These are phyloP conservation scores for Phytopythium kandeliae DNA, from an alignment of 352 stramenopile species.

Conservation along the genomic window DNA sequence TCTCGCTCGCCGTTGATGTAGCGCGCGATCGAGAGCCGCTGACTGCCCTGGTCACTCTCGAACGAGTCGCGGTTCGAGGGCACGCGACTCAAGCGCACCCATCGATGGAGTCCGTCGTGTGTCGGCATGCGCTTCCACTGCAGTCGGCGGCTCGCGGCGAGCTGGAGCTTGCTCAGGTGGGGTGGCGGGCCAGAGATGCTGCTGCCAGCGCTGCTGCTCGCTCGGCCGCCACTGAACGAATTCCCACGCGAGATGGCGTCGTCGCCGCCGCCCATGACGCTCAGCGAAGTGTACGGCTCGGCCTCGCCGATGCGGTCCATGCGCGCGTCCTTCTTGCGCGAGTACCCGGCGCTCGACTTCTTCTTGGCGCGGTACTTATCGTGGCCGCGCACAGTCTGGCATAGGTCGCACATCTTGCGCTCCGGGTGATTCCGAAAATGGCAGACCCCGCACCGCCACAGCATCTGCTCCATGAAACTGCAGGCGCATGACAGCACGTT, in stretches of 20 bases:
- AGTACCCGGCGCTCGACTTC: conserved; percentile 21
- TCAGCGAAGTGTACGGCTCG: conserved; percentile 29
- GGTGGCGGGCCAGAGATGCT: conserved; percentile 6
- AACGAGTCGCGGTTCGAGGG: conserved; percentile 36
- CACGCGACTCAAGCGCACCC: conserved; percentile 35
- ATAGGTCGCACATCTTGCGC: conserved; percentile 79
- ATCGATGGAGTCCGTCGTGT: conserved; percentile 63
- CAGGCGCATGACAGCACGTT: neutral
- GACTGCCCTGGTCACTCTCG: conserved; percentile 35
- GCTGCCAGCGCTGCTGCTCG: conserved; percentile 17
- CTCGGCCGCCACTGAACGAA: conserved; percentile 15
- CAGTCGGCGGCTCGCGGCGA: conserved; percentile 59
- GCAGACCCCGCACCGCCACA: conserved; percentile 86
- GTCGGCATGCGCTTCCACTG: conserved; percentile 80
- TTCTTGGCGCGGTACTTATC: conserved; percentile 39
- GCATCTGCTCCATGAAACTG: conserved; percentile 68
- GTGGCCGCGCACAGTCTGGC: conserved; percentile 58
- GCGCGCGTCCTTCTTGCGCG: conserved; percentile 18
- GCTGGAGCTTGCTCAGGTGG: conserved; percentile 69
- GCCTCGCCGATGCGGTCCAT: conserved; percentile 42
- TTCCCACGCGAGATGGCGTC: conserved; percentile 25
- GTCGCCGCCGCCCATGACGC: conserved; percentile 11
- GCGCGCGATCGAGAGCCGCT: conserved; percentile 23
- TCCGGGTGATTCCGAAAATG: conserved; percentile 87
- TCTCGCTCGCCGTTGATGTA: conserved; percentile 55